Evolutionary conservation across 1,139 yeast species (phyloP), one percentile per base, ranked within the genome.

Genomic region (Suhomyces chickasaworum): DNA sequence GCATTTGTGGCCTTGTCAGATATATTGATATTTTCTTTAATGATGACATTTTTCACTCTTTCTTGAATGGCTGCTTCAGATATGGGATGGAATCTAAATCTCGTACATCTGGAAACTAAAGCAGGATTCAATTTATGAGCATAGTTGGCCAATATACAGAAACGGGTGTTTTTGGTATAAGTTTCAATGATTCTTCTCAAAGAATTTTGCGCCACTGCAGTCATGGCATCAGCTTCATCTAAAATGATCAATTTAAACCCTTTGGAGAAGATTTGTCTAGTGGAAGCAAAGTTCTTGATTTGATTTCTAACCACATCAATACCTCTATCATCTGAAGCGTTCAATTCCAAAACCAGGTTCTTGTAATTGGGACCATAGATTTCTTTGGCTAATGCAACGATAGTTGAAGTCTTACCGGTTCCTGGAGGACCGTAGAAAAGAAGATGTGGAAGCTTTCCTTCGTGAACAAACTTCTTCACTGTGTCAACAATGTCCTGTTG

Each of bases 181-280:
- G 89, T 90, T 65, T 95, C 99, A 65, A 95, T 95, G 55, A 80
- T 82, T 51, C 99, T 74, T 66, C 99, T 80, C 53, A 95, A 73
- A 1, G 99, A 97, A 63, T 93, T 93, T 65, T 95, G 97, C 0
- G 99, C 99, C 8, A 87, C 96, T 50, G 87, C 84, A 1, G 99
- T 93, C 99, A 95, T 95, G 38, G 99, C 96, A 68, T 95, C 99
- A 0, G 99, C 99, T 69, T 95, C 99, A 69, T 95, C 99, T 54
- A 95, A 73, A 30, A 95, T 89, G 49, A 95, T 86, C 55, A 95
- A 74, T 61, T 95, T 95, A 75, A 91, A 93, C 13, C 93, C 90
- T 48, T 69, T 67, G 49, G 77, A 68, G 68, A 93, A 95, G 46
- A 95, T 93, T 64, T 95, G 99, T 75, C 89, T 82, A 1, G 99